phyloP scores from a whole-genome alignment of 805 yeast species.

The Kodamaea hsintzibuensis region DNA sequence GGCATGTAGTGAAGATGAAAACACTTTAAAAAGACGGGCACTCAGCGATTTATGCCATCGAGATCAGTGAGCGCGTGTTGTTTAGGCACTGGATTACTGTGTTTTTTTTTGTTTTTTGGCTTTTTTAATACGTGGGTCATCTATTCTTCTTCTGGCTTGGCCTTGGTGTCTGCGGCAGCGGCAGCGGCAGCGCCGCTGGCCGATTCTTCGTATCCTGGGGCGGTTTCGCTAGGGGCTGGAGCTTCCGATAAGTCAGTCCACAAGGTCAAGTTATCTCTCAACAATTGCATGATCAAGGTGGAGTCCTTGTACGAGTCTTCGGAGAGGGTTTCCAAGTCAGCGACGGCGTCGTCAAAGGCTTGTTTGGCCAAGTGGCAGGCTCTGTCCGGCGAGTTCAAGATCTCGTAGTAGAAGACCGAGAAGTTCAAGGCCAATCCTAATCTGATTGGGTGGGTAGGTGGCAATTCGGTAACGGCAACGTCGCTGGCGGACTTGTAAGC shows the following conservation, averaged over 20 bases:
- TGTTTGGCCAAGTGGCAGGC: conserved; percentile 99
- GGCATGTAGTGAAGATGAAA: conserved; percentile 3
- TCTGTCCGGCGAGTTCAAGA: conserved; percentile 96
- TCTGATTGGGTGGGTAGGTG: conserved; percentile 98
- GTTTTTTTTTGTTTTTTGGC: background rate
- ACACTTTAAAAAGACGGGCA: conserved; percentile 3
- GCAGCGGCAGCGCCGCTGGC: conserved; percentile 8
- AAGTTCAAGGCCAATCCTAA: conserved; percentile 96
- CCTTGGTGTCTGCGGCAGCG: conserved; percentile 17
- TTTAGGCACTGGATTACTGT: background rate
- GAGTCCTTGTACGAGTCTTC: conserved; percentile 99
- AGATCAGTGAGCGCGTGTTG: background rate
- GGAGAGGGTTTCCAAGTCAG: conserved; percentile 94
- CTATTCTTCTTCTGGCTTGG: conserved; percentile 30
- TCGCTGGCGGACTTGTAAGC: conserved; percentile 95
- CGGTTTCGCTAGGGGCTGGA: conserved; percentile 41
- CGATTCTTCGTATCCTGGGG: conserved; percentile 7
- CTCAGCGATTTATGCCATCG: conserved; percentile 2
- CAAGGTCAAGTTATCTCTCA: conserved; percentile 96
- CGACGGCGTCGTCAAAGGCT: conserved; percentile 98
- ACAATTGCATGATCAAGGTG: conserved; percentile 97
- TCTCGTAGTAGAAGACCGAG: conserved; percentile 97
- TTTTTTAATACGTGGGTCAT: conserved; percentile 10
- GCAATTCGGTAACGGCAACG: conserved; percentile 93
- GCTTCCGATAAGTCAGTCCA: conserved; percentile 97